phyloP scores from a whole-genome alignment of 495 filamentous ascomycete genomes.

The Clavariopsis aquatica region DNA sequence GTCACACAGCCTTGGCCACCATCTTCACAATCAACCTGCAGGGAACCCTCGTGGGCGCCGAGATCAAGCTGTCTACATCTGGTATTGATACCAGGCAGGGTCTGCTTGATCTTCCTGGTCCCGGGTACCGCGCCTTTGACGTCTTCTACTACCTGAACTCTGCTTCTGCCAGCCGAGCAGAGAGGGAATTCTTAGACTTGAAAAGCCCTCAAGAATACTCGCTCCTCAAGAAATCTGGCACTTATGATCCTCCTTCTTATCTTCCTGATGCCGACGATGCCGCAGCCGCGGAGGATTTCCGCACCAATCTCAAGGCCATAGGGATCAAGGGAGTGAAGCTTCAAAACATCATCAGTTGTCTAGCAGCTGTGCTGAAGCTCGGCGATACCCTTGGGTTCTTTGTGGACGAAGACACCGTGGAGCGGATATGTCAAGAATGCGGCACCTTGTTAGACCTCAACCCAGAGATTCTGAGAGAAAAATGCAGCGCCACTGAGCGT shows the following conservation, averaged over 20 bases:
- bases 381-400: slow-evolving; percentile 85
- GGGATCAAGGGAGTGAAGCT: slow-evolving; percentile 86
- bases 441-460: slow-evolving; percentile 82
- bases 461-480: slow-evolving; percentile 75
- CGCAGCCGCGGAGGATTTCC: slow-evolving; percentile 90
- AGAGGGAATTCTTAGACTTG: slow-evolving; percentile 87
- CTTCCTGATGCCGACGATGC: slow-evolving; percentile 92
- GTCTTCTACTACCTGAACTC: slow-evolving; percentile 97
- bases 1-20: slow-evolving; percentile 78
- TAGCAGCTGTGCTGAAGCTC: slow-evolving; percentile 86
- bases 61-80: slow-evolving; percentile 77
- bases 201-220: slow-evolving; percentile 76
- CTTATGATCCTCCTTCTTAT: slow-evolving; percentile 84
- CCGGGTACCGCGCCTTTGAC: slow-evolving; percentile 92
- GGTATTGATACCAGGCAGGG: slow-evolving; percentile 84
- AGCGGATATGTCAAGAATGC: slow-evolving; percentile 87
- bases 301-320: slow-evolving; percentile 77
- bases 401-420: slow-evolving; percentile 81
- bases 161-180: slow-evolving; percentile 82
- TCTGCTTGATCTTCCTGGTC: slow-evolving; percentile 75
- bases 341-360: slow-evolving; percentile 75
- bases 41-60: slow-evolving; percentile 73
- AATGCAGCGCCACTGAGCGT: slow-evolving; percentile 80
- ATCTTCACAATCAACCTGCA: slow-evolving; percentile 78
- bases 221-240: slow-evolving; percentile 77